phyloP scores from a whole-genome alignment of 192 early-diverging fungal genomes.

The Gaertneriomyces sp. region DNA sequence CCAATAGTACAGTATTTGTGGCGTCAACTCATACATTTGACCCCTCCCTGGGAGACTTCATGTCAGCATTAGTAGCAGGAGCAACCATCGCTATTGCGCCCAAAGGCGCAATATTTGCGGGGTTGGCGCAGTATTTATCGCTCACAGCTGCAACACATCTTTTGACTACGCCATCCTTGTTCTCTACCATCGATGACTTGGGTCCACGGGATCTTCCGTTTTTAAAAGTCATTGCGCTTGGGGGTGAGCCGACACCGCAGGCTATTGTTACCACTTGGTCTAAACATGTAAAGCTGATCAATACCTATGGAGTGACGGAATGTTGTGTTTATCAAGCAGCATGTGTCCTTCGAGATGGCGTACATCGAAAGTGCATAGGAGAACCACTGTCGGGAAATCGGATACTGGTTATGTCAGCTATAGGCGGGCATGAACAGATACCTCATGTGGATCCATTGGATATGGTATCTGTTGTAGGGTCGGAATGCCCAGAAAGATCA shows the following conservation, averaged over 20 bases:
- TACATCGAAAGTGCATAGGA: constrained; percentile 25
- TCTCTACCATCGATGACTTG: constrained; percentile 23
- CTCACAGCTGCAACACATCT: constrained; percentile 25
- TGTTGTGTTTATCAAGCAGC: constrained; percentile 40
- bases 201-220: constrained; percentile 13
- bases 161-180: constrained; percentile 35
- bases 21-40: constrained; percentile 42
- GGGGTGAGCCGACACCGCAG: constrained; percentile 35
- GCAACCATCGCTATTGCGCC: constrained; percentile 22
- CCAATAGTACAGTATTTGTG: constrained; percentile 17
- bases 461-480: background rate
- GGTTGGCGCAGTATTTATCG: constrained; percentile 16
- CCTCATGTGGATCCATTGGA: constrained; percentile 1
- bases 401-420: constrained; percentile 28
- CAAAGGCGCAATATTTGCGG: constrained; percentile 6
- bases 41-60: constrained; percentile 34
- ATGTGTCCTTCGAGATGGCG: background rate
- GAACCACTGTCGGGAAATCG: constrained; percentile 13
- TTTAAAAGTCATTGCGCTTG: constrained; percentile 32
- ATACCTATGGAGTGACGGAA: constrained; percentile 46
- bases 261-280: constrained; percentile 22
- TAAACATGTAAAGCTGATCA: constrained; percentile 18
- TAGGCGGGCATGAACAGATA: constrained; percentile 6
- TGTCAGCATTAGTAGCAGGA: constrained; percentile 25
- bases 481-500: background rate